phyloP scores from a whole-genome alignment of 768 basidiomycete species.

The Termitomyces sp. region DNA sequence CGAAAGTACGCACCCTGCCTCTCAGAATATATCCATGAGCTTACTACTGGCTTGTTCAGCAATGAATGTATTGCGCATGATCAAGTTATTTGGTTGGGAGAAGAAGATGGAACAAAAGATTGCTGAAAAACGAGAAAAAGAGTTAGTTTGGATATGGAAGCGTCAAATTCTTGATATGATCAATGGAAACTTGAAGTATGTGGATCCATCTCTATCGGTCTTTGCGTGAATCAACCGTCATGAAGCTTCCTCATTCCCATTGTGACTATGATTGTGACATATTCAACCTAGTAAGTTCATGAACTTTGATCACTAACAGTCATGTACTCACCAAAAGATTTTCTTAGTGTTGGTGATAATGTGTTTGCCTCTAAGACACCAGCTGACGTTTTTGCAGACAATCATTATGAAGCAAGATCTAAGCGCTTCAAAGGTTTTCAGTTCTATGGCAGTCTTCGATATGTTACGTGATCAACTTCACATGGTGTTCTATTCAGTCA shows the following conservation, averaged over 20 bases:
- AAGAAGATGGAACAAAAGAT: conserved; percentile 51
- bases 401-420: conserved; percentile 38
- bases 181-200: conserved; percentile 42
- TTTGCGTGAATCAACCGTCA: not conserved
- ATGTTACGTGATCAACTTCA: conserved; percentile 51
- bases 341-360: conserved; percentile 11
- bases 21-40: not conserved
- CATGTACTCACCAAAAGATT: not conserved
- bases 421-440: conserved; percentile 44
- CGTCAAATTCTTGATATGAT: conserved; percentile 47
- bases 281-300: conserved; percentile 49
- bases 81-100: conserved; percentile 73
- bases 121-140: conserved; percentile 55
- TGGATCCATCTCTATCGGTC: not conserved
- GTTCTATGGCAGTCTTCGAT: conserved; percentile 60
- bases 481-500: conserved; percentile 30
- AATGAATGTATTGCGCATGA: conserved; percentile 58
- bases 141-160: conserved; percentile 53
- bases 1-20: conserved; percentile 43
- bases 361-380: not conserved
- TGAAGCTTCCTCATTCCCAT: conserved; percentile 58
- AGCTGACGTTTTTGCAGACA: conserved; percentile 24
- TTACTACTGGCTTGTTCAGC: conserved; percentile 30
- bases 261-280: conserved; percentile 63
- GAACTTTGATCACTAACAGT: not conserved